Evolutionary conservation across 2,329 filamentous ascomycete species (phyloP).

Genomic region (Arthrocladium fulminans): DNA sequence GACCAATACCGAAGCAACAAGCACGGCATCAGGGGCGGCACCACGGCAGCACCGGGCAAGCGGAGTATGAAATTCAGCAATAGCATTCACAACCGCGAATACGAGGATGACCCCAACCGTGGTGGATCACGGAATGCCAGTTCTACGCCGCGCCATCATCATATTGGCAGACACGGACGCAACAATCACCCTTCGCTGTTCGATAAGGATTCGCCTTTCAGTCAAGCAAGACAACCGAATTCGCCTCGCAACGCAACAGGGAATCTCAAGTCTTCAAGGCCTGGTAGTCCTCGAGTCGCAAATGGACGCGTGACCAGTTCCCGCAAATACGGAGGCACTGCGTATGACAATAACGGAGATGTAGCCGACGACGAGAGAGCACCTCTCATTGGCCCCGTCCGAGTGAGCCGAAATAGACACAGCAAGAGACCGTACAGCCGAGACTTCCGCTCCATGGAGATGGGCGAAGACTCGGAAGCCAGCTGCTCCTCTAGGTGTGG

Average conservation of each 20-base stretch:
- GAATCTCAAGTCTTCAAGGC: slow-evolving; percentile 50
- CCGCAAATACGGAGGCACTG: slow-evolving; percentile 54
- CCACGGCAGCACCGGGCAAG: slow-evolving; percentile 60
- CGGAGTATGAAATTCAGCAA: slow-evolving; percentile 96
- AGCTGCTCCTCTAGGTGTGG: slow-evolving; percentile 66
- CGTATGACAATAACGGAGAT: slow-evolving; percentile 74
- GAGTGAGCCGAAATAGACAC: slow-evolving; percentile 52
- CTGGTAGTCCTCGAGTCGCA: slow-evolving; percentile 58
- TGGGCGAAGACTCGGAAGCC: slow-evolving; percentile 56
- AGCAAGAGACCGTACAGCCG: slow-evolving; percentile 46
- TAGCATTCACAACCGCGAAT: slow-evolving; percentile 58
- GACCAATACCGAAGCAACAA: slow-evolving; percentile 48
- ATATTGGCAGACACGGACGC: slow-evolving; percentile 71
- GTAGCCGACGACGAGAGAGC: slow-evolving; percentile 81
- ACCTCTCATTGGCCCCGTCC: slow-evolving; percentile 61
- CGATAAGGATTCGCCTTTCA: slow-evolving; percentile 70
- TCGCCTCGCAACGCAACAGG: slow-evolving; percentile 45
- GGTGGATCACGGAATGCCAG: slow-evolving; percentile 51
- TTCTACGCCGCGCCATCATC: slow-evolving; percentile 63
- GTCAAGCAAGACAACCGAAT: slow-evolving; percentile 56
- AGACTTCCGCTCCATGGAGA: slow-evolving; percentile 62
- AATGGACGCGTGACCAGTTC: slow-evolving; percentile 37
- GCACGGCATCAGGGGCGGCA: slow-evolving; percentile 56
- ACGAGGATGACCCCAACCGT: slow-evolving; percentile 53
- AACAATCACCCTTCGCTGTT: slow-evolving; percentile 62